These are phyloP conservation scores for Triangularia setosa DNA, from an alignment of 2,329 filamentous ascomycete species.

Conservation along the genomic window DNA sequence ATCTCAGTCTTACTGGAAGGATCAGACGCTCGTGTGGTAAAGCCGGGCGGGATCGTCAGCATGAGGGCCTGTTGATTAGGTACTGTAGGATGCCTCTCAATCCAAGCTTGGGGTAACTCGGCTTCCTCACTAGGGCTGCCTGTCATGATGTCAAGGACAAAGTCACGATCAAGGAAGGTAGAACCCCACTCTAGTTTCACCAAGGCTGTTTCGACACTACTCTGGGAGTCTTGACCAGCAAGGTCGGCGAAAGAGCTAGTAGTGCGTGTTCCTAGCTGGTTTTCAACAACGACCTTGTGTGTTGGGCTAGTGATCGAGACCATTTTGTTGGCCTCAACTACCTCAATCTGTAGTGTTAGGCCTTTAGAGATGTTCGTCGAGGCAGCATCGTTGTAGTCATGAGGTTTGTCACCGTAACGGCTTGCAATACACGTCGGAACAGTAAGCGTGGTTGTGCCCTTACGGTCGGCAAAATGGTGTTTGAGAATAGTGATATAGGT, in stretches of 20 bases:
- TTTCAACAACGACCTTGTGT: constrained; percentile 22
- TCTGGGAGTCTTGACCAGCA: constrained; percentile 5
- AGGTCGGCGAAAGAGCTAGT: constrained; percentile 18
- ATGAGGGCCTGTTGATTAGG: constrained; percentile 27
- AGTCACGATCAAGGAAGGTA: constrained; percentile 25
- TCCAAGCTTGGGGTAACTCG: constrained; percentile 23
- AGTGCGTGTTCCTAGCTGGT: constrained; percentile 4
- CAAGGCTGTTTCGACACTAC: constrained; percentile 6
- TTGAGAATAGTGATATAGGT: constrained; percentile 27
- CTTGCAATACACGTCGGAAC: constrained; percentile 28
- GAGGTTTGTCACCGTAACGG: constrained; percentile 26
- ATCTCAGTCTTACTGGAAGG: constrained; percentile 16
- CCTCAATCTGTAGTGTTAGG: constrained; percentile 15
- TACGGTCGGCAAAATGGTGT: constrained; percentile 21
- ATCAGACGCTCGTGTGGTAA: constrained; percentile 9
- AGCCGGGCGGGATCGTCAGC: constrained; percentile 25
- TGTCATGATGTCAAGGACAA: constrained; percentile 27
- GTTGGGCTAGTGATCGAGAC: constrained; percentile 21
- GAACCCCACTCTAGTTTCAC: constrained; percentile 1
- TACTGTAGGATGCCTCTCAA: constrained; percentile 26
- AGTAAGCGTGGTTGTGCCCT: constrained; percentile 22
- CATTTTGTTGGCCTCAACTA: constrained; percentile 8
- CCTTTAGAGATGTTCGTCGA: constrained; percentile 4
- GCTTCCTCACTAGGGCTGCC: neutral
- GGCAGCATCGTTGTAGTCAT: constrained; percentile 12